Evolutionary conservation across 2,329 filamentous ascomycete species (phyloP).

Genomic region (Pleomassaria siparia): DNA sequence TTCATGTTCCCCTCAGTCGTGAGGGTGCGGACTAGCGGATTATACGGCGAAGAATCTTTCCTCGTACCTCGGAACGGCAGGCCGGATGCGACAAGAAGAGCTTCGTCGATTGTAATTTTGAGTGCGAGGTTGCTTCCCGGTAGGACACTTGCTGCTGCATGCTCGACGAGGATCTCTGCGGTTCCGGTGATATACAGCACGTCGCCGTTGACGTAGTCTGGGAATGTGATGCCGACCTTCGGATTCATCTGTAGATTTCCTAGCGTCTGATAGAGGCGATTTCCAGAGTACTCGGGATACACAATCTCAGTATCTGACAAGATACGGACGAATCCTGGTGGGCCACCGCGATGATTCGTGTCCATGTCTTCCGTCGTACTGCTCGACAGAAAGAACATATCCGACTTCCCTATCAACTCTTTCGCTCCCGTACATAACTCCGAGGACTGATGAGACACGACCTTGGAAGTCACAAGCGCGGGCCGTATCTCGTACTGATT

Average conservation of each 20-base stretch:
- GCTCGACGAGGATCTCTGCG: conserved; percentile 66
- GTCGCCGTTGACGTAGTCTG: conserved; percentile 71
- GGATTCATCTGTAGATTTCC: conserved; percentile 74
- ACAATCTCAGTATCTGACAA: conserved; percentile 63
- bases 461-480: conserved; percentile 55
- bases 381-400: conserved; percentile 78
- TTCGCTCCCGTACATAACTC: conserved; percentile 58
- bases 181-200: conserved; percentile 74
- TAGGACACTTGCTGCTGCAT: conserved; percentile 63
- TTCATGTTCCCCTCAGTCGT: conserved; percentile 55
- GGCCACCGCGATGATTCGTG: conserved; percentile 77
- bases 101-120: conserved; percentile 63
- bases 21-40: conserved; percentile 70
- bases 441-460: conserved; percentile 51
- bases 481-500: conserved; percentile 69
- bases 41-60: conserved; percentile 72
- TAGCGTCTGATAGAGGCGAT: conserved; percentile 79
- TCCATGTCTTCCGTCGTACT: conserved; percentile 70
- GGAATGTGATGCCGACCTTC: conserved; percentile 68
- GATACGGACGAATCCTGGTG: conserved; percentile 72
- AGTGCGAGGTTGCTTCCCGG: conserved; percentile 73
- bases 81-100: conserved; percentile 64
- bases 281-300: conserved; percentile 85
- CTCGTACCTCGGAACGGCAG: conserved; percentile 67
- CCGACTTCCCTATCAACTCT: conserved; percentile 62